A percentile compares a stretch with the other conserved stretches of the same genome.
Conservation (phyloP, 2,329 filamentous ascomycete species). For the Paecilomyces fulvus region DNA sequence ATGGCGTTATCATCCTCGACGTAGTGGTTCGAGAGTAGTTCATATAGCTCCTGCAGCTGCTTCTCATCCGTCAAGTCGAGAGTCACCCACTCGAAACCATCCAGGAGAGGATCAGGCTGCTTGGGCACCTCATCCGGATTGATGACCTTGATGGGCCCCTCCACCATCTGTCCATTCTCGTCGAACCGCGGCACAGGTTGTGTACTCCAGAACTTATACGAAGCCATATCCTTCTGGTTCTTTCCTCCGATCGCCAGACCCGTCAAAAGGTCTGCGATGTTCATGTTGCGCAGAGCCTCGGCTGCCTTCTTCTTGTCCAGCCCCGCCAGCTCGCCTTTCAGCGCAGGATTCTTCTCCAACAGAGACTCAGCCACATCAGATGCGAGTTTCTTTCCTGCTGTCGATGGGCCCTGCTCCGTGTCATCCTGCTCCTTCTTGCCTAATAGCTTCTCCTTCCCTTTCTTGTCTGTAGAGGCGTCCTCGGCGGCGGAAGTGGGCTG, state of each 20-base stretch:
- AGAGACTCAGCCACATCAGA: constrained; percentile 31
- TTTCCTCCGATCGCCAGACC: constrained; percentile 64
- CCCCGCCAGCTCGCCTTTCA: constrained; percentile 65
- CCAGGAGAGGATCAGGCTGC: constrained; percentile 64
- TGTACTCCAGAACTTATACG: constrained; percentile 98
- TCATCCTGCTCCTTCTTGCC: constrained; percentile 17
- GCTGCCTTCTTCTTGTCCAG: constrained; percentile 54
- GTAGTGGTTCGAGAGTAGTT: constrained; percentile 86
- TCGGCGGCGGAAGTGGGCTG: constrained; percentile 16
- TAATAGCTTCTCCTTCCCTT: constrained; percentile 7
- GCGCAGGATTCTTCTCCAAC: constrained; percentile 48
- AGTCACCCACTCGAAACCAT: constrained; percentile 89
- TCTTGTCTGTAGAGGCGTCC: constrained; percentile 3
- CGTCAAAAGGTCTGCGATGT: constrained; percentile 41
- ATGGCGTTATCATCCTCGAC: constrained; percentile 96
- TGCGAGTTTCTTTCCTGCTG: constrained; percentile 23
- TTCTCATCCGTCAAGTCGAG: constrained; percentile 73
- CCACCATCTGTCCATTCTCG: constrained; percentile 52
- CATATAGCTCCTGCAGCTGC: constrained; percentile 81
- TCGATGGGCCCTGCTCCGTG: constrained; percentile 13
- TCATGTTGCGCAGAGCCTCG: constrained; percentile 43
- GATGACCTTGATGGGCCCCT: constrained; percentile 78
- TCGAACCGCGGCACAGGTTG: constrained; percentile 84
- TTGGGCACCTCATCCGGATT: constrained; percentile 70
- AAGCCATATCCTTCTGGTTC: constrained; percentile 92